Evolutionary conservation across 176 grass and related monocot genomes (phyloP), one percentile per base, ranked within the genome.

Genomic region (Juncus effusus): DNA sequence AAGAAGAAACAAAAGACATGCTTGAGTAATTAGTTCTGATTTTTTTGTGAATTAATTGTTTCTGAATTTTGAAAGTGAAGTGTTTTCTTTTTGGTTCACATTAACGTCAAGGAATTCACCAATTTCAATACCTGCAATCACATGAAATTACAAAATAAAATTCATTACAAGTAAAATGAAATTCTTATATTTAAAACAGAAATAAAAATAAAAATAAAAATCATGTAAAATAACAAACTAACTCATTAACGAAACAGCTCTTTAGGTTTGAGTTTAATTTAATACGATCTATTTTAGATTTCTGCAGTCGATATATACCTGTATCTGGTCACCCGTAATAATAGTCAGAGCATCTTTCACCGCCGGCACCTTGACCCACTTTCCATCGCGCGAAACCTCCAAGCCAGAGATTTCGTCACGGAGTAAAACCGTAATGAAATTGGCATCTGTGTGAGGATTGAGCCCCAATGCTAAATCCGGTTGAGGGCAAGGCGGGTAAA

Each of bases 381-480:
- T 80, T 28, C 74, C 79, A 54, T 36, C 40, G 4, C 76, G 79
- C 65, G 67, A 82, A 60, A 94, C 79, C 56, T 89, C 85, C 51
- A 94, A 73, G 4, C 85, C 90, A n/a, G 82, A 77, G 0, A 94
- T 82, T 59, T 69, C 85, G 62, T 94, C 90, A 75, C 85, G 90
- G 13, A 94, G 85, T 14, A 94, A 77, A 39, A 94, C 67, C 56
- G 85, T 94, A 38, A 94, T 61, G 76, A 84, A 79, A 72, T 94
- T 94, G 49, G 85, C 84, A 62, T 94, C 90, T 72, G 81, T 94
- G 82, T 94, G 90, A 0, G 72, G 76, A 14, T 78, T 84, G 10
- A 94, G 69, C 2, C 90, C 90, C 62, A 85, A 89, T 16, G 90
- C 88, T 13, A 89, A 85, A 72, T 94, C 90, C 16, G 90, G 90